phyloP scores from a whole-genome alignment of 2,329 filamentous ascomycete species.

The Phaeosphaeriaceae sp. region DNA sequence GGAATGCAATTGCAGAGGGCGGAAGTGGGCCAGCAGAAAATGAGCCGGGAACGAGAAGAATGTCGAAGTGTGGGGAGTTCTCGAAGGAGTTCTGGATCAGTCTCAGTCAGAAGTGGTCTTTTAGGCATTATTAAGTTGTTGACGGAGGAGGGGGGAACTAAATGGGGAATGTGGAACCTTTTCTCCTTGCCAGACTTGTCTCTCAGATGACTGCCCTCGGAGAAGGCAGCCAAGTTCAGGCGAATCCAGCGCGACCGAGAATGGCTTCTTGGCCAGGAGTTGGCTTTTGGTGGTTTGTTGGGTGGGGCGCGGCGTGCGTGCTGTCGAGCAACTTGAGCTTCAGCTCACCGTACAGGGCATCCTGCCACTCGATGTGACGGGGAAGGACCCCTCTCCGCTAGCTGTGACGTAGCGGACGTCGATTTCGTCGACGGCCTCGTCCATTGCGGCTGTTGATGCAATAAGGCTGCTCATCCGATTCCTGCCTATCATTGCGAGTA shows the following conservation, averaged over 20 bases:
- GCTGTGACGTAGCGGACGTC: conserved; percentile 49
- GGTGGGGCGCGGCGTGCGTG: conserved; percentile 24
- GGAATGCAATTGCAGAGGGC: conserved; percentile 31
- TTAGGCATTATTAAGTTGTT: not conserved
- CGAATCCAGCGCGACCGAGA: conserved; percentile 45
- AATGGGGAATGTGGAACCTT: conserved; percentile 43
- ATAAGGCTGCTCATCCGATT: conserved; percentile 36
- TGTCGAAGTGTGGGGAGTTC: conserved; percentile 44
- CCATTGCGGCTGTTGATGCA: conserved; percentile 29
- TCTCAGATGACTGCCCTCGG: conserved; percentile 34
- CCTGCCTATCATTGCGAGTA: conserved; percentile 41
- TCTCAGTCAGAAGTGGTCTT: not conserved
- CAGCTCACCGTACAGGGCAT: conserved; percentile 50
- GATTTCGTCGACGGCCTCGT: conserved; percentile 45
- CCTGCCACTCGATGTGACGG: conserved; percentile 44
- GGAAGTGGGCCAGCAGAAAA: conserved; percentile 33
- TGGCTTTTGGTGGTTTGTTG: conserved; percentile 24
- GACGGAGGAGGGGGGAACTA: conserved; percentile 11
- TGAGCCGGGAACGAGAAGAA: conserved; percentile 45
- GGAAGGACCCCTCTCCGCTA: conserved; percentile 46
- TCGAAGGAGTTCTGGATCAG: conserved; percentile 41
- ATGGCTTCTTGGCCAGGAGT: conserved; percentile 42
- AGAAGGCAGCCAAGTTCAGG: conserved; percentile 34
- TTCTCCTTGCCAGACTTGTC: conserved; percentile 46
- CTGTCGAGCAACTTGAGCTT: conserved; percentile 31